Conservation (phyloP, 495 filamentous ascomycete genomes). For the Cercophora samala region DNA sequence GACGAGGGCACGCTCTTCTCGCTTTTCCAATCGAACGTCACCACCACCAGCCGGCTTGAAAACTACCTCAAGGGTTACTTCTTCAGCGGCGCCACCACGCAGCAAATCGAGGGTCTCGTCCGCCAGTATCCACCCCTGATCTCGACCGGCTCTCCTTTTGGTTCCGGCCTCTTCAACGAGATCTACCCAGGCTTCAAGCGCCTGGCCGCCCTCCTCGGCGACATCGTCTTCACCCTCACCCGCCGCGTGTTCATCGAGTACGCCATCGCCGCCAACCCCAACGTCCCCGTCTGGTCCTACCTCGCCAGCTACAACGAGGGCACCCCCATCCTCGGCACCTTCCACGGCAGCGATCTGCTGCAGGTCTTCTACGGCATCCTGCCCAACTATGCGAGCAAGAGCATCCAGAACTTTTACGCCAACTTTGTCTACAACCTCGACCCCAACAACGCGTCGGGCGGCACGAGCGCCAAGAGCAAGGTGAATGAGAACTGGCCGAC, state of each 20-base stretch:
- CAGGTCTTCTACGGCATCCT: constrained; percentile 62
- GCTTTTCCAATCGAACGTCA: constrained; percentile 63
- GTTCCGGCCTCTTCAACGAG: constrained; percentile 59
- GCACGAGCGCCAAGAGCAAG: constrained; percentile 29
- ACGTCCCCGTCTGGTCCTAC: constrained; percentile 68
- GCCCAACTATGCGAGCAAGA: constrained; percentile 57
- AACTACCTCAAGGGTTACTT: constrained; percentile 56
- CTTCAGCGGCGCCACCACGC: constrained; percentile 50
- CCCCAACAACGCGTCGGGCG: constrained; percentile 53
- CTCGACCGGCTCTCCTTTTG: constrained; percentile 60
- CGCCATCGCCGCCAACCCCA: constrained; percentile 43
- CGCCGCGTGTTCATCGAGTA: constrained; percentile 55
- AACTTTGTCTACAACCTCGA: constrained; percentile 64
- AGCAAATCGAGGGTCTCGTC: constrained; percentile 52
- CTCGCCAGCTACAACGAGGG: constrained; percentile 64
- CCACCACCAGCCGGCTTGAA: constrained; percentile 52
- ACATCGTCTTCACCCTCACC: constrained; percentile 62
- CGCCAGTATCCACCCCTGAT: constrained; percentile 51
- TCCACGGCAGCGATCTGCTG: constrained; percentile 64
- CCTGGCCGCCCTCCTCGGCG: constrained; percentile 70
- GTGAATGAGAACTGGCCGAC: constrained; percentile 57
- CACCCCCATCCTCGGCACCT: constrained; percentile 67
- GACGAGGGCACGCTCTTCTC: constrained; percentile 60
- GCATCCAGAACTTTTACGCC: constrained; percentile 61
- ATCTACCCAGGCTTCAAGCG: constrained; percentile 74